These are phyloP conservation scores for Leptographium wingfieldii DNA, from an alignment of 2,329 filamentous ascomycete species.

Conservation along the genomic window DNA sequence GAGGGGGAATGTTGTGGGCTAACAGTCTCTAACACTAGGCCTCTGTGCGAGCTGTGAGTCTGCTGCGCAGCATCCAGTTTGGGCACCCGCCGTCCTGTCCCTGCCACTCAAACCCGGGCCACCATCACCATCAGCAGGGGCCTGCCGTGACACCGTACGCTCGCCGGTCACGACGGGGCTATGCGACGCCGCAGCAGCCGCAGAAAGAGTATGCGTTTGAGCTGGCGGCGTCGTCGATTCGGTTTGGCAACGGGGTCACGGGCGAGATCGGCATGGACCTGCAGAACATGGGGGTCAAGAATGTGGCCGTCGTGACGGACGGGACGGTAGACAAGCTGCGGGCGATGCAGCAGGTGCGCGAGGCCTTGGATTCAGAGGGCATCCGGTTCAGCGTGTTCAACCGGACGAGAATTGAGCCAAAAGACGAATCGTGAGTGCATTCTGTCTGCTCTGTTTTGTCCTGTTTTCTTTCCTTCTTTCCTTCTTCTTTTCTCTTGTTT, in stretches of 20 bases:
- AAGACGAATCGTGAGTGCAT: conserved; percentile 67
- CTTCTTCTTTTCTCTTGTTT: background rate
- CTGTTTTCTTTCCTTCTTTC: background rate
- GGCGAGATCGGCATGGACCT: conserved; percentile 98
- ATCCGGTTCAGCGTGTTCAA: conserved; percentile 73
- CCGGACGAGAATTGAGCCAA: conserved; percentile 75
- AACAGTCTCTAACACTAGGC: conserved; percentile 26
- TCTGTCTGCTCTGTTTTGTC: background rate
- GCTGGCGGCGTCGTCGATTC: conserved; percentile 90
- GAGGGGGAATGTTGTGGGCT: background rate
- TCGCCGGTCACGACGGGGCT: conserved; percentile 31
- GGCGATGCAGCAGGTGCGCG: conserved; percentile 79
- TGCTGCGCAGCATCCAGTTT: conserved; percentile 83
- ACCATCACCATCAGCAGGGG: conserved; percentile 53
- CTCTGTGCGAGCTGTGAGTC: conserved; percentile 51
- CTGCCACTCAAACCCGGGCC: conserved; percentile 78
- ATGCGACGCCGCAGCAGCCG: conserved; percentile 67
- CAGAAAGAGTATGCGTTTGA: conserved; percentile 98
- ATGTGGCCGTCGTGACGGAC: conserved; percentile 88
- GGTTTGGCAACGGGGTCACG: conserved; percentile 86
- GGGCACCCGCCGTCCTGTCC: conserved; percentile 80
- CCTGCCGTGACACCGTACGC: conserved; percentile 41
- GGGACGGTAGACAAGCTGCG: conserved; percentile 66
- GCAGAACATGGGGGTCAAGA: conserved; percentile 75
- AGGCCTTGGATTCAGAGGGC: conserved; percentile 65